A percentile compares a stretch with the other conserved stretches of the same genome.
These are phyloP conservation scores for Pseudogymnoascus verrucosus DNA, from an alignment of 2,329 filamentous ascomycete species.

Conservation along the genomic window DNA sequence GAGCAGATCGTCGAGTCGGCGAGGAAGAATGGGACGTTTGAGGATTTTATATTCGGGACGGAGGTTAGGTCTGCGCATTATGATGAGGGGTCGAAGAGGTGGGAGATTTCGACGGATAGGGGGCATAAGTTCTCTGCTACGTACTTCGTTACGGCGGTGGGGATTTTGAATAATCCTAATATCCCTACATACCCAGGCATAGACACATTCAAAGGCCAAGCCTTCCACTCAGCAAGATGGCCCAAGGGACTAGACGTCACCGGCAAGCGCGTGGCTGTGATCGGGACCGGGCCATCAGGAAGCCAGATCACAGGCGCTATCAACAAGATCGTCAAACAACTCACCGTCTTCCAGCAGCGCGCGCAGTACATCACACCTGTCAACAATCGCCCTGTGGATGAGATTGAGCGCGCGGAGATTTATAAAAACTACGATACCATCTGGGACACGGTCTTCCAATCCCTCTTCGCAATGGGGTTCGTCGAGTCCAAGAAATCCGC, in stretches of 20 bases:
- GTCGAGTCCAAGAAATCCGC: conserved; percentile 21
- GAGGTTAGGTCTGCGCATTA: conserved; percentile 14
- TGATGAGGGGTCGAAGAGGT: conserved; percentile 8
- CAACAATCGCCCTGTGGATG: conserved; percentile 8
- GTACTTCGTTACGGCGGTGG: conserved; percentile 17
- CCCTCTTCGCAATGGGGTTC: conserved; percentile 28
- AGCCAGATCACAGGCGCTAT: conserved; percentile 37
- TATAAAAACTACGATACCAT: conserved; percentile 13
- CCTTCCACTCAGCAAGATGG: conserved; percentile 49
- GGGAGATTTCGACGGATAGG: conserved; percentile 16
- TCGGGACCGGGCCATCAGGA: conserved; percentile 48
- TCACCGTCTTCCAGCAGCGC: conserved; percentile 28
- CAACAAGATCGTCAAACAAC: conserved; percentile 32
- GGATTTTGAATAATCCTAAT: conserved; percentile 16
- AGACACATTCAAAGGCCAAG: conserved; percentile 37
- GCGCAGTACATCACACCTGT: conserved; percentile 28
- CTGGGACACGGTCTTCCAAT: conserved; percentile 15
- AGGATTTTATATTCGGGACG: conserved; percentile 13
- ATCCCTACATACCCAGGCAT: conserved; percentile 34
- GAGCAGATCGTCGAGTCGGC: not conserved
- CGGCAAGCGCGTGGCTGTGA: conserved; percentile 47
- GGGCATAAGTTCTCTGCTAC: conserved; percentile 11
- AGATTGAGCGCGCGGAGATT: conserved; percentile 15
- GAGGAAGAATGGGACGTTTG: not conserved
- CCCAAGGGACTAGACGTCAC: conserved; percentile 39